Base-by-base conservation (phyloP, 768 basidiomycete genomes). In the Boletus rex-veris region DNA sequence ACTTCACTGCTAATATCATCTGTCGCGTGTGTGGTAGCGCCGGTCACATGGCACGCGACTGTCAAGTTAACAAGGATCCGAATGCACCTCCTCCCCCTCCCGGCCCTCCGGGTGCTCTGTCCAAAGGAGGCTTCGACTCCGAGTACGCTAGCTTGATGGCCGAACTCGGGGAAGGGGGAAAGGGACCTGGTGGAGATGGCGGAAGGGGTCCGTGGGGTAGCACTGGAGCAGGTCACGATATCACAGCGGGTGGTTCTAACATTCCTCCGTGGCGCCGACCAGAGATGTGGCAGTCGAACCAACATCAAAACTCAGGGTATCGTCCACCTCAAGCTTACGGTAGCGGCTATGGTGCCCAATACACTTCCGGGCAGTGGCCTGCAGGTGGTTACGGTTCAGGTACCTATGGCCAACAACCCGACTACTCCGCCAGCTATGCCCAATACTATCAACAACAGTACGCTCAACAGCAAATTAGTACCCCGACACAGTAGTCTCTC, bases 1-100 rank as follows among this genome's bases (percentile, higher is more conserved):
- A 97, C 77, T 98, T 94, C 76, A 95, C 92, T 62, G 97, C 97
- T 76, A 96, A 96, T 78, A 95, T 99, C 77, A 96, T 98, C 68
- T 99, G 97, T 80, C 94, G 93, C 67, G 85, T 95, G 65, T 99
- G 97, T 72, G 96, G 96, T 57, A 95, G 92, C 65, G 93, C 94
- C 38, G 96, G 97, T 36, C 96, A 98, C 75, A 98, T 99, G 96
- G 96, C 95, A 46, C 87, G 95, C 62, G 96, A 98, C 74, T 98
- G 96, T 71, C 90, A 92, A 44, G 88, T 91, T 68, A 90, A 92
- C 73, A 92, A 85, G 67, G 91, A 94, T 71, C 89, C 91, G 54
- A 90, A 90, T 64, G 85, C 86, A 18, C 71, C 77, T 26, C 74
- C 80, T n/a, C 74, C 78, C 18, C 77, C 82, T 53, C 64, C 62